Conservation (phyloP, 257 asterid species). For the Cordia subcordata region DNA sequence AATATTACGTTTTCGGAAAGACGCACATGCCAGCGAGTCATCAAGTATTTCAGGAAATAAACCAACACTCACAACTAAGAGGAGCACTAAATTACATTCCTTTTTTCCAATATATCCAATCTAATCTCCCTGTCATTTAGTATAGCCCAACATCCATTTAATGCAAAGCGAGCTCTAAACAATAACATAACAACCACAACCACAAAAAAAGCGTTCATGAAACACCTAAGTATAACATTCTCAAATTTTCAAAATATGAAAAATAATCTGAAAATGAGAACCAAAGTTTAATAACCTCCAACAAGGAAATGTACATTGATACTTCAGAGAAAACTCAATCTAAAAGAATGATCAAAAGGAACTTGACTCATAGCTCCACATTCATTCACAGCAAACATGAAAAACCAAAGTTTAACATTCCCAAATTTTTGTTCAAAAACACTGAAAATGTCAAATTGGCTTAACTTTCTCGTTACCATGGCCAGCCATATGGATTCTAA, state of each 20-base stretch:
- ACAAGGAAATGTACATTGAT: not conserved
- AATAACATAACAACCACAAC: not conserved
- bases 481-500: not conserved
- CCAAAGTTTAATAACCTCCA: not conserved
- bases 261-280: too few relatives aligned
- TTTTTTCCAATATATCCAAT: not conserved
- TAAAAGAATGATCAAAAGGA: not conserved
- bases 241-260: too few relatives aligned
- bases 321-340: not conserved
- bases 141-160: too few relatives aligned
- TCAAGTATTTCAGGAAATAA: not conserved
- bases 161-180: not conserved
- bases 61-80: too few relatives aligned
- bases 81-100: not conserved
- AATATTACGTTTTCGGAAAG: not conserved
- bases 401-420: not conserved
- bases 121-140: not conserved
- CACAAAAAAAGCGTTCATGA: not conserved
- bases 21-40: not conserved
- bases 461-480: too few relatives aligned
- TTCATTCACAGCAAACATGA: not conserved
- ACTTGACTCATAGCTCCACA: not conserved
- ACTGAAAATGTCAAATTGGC: not conserved
- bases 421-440: not conserved
- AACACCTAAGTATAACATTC: too few relatives aligned